Conservation (phyloP, 2,329 filamentous ascomycete species). For the Coniochaeta sp. region DNA sequence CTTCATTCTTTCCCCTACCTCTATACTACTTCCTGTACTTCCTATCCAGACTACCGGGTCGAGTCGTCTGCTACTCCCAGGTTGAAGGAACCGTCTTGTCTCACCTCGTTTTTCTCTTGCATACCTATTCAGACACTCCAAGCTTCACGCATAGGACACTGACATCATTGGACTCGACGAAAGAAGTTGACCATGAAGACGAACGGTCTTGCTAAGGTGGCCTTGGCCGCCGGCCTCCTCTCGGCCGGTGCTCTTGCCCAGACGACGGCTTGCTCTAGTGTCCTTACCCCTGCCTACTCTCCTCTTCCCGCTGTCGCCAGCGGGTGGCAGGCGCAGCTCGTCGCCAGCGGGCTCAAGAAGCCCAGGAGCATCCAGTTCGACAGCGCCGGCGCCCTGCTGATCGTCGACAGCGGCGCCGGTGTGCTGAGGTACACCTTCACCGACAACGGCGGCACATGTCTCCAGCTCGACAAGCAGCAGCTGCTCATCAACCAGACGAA, state of each 20-base stretch:
- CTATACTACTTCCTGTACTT: too few species aligned
- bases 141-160: too few species aligned
- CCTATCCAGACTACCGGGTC: background rate
- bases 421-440: constrained; percentile 32
- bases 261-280: constrained; percentile 21
- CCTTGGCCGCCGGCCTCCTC: constrained; percentile 11
- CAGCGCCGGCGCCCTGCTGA: constrained; percentile 31
- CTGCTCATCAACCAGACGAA: constrained; percentile 26
- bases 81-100: constrained; percentile 13
- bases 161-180: background rate
- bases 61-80: background rate
- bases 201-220: constrained; percentile 6
- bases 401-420: constrained; percentile 36
- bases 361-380: constrained; percentile 40
- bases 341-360: constrained; percentile 31
- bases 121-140: background rate
- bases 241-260: constrained; percentile 8
- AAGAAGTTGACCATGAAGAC: constrained; percentile 6
- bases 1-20: background rate
- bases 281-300: constrained; percentile 24
- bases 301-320: constrained; percentile 27
- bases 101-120: background rate
- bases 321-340: constrained; percentile 36
- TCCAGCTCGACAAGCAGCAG: constrained; percentile 26
- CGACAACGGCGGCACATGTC: constrained; percentile 33